Base-by-base conservation (phyloP, 2,329 filamentous ascomycete species). In the Hortaea werneckii region DNA sequence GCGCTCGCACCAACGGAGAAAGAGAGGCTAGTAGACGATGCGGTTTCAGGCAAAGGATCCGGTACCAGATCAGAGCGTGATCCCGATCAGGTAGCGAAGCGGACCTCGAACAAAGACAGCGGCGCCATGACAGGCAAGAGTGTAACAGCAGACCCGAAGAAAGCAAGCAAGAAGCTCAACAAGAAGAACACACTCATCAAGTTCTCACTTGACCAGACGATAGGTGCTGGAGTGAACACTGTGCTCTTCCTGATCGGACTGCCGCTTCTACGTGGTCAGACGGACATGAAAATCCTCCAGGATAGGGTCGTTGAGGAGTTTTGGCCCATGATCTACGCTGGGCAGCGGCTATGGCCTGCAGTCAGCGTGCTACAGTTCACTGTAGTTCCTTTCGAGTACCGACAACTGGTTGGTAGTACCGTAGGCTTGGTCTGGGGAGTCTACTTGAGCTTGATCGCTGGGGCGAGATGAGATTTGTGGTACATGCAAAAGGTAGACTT, bases 381-480 rank as follows among this genome's bases (percentile, higher is more conserved):
- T 1, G 68, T 87, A 49, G 75, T 84, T 52, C 84, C 81, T n/a
- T 77, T 87, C 3, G 76, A 87, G 57, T 74, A 75, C 43, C 73
- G 85, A 34, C 82, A 84, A 42, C 66, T 89, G 30, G 76, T 88
- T 50, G 83, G 80, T n/a, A 79, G 80, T 53, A 63, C 83, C 42
- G 83, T 83, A 12, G 85, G 85, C 5, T 72, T 90, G 26, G 74
- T 71, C 9, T 90, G 85, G 85, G 81, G 82, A 0, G 72, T 88
- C 37, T 89, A 85, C 62, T 69, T 89, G 66, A 87, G 83, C 59
- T 66, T 88, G 57, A 30, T 50, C n/a, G 41, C 29, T 13, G 37
- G n/a, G 6, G 41, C 12, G 1, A 39, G 26, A 20, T 20, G 20
- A 20, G 20, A 20, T 20, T 2, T 4, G 20, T 20, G 20, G 20